These are phyloP conservation scores for Xerocomus nothofagi DNA, from an alignment of 1,284 basidiomycete genomes.

Conservation along the genomic window DNA sequence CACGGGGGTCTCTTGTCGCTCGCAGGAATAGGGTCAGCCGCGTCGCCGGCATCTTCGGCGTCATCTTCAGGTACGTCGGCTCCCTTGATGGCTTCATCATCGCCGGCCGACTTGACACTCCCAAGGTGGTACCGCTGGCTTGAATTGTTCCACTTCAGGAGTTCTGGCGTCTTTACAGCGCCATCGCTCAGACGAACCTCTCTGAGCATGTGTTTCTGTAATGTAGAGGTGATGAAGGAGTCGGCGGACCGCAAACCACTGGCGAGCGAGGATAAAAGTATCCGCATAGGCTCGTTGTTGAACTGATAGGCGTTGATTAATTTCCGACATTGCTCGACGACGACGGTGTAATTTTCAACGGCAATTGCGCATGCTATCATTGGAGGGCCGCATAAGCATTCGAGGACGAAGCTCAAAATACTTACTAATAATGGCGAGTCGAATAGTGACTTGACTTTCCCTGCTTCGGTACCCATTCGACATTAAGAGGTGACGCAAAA, in stretches of 20 bases:
- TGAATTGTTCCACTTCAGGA: constrained; percentile 55
- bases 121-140: constrained; percentile 52
- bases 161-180: constrained; percentile 59
- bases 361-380: constrained; percentile 68
- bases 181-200: constrained; percentile 69
- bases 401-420: background rate
- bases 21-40: constrained; percentile 19
- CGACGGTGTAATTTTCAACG: constrained; percentile 52
- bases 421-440: constrained; percentile 72
- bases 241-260: constrained; percentile 68
- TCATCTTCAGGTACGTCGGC: constrained; percentile 33
- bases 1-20: constrained; percentile 33
- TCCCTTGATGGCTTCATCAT: constrained; percentile 26
- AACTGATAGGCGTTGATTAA: constrained; percentile 71
- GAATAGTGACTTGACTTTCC: constrained; percentile 66
- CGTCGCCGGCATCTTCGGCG: constrained; percentile 29
- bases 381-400: background rate
- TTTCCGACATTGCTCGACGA: constrained; percentile 74
- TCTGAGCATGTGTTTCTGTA: constrained; percentile 82
- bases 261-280: constrained; percentile 70
- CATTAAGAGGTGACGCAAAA: constrained; percentile 75
- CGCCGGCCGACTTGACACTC: constrained; percentile 27
- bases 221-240: constrained; percentile 70
- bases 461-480: constrained; percentile 76
- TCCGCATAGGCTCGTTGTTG: constrained; percentile 79